These are phyloP conservation scores for Lentinula raphanica DNA, from an alignment of 768 basidiomycete genomes.

Conservation along the genomic window DNA sequence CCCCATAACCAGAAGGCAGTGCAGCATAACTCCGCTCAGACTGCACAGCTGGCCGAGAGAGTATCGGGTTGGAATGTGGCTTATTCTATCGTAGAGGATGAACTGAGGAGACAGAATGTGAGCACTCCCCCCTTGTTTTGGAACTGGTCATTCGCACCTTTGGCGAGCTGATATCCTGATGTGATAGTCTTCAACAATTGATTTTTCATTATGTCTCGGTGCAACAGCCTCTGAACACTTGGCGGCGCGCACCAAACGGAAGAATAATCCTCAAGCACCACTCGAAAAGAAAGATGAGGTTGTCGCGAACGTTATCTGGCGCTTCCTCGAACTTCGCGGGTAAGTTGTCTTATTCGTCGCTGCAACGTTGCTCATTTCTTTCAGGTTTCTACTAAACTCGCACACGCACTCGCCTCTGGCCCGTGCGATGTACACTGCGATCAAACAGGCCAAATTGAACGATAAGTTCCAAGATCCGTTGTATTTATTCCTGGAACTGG, in stretches of 20 bases:
- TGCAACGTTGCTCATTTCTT: neutral
- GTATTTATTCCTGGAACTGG: constrained; percentile 91
- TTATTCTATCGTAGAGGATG: constrained; percentile 83
- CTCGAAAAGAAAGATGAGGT: constrained; percentile 98
- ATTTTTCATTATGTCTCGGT: constrained; percentile 90
- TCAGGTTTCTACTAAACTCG: constrained; percentile 81
- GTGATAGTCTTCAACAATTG: constrained; percentile 89
- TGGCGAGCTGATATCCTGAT: neutral
- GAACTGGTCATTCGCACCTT: constrained; percentile 11
- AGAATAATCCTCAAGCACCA: constrained; percentile 37
- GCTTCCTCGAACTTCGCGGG: constrained; percentile 95
- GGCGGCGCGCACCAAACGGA: constrained; percentile 76
- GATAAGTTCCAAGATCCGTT: constrained; percentile 99
- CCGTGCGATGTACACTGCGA: constrained; percentile 82
- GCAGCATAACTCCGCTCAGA: constrained; percentile 71
- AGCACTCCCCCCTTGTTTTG: constrained; percentile 33
- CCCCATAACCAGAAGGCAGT: constrained; percentile 52
- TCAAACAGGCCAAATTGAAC: constrained; percentile 75
- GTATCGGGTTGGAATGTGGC: constrained; percentile 89
- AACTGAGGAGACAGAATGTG: constrained; percentile 93
- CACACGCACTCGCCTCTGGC: constrained; percentile 89
- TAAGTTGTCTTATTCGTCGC: constrained; percentile 38
- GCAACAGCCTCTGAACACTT: constrained; percentile 80
- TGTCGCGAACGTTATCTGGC: constrained; percentile 97
- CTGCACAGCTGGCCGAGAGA: constrained; percentile 81